These are phyloP conservation scores for Cymbidium sinense DNA, from an alignment of 106 monocot species.

Conservation along the genomic window DNA sequence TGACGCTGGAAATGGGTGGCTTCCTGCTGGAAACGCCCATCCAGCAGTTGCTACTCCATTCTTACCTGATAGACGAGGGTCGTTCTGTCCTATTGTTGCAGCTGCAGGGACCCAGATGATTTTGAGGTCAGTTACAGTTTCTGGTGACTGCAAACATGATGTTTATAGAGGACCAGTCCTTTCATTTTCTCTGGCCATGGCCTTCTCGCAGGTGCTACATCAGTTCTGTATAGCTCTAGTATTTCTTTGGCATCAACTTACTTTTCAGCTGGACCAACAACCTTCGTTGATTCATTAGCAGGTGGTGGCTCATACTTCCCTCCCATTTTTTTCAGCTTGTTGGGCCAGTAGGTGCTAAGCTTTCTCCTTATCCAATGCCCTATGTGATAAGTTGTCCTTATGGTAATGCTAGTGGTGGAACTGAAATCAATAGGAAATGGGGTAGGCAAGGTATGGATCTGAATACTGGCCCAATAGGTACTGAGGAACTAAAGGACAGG, in stretches of 20 bases:
- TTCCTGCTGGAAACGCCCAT: conserved; percentile 42
- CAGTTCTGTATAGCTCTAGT: conserved; percentile 48
- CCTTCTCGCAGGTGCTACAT: conserved; percentile 28
- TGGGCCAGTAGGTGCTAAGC: conserved; percentile 26
- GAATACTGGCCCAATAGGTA: conserved; percentile 56
- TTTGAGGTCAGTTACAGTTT: conserved; percentile 24
- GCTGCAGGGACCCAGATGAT: conserved; percentile 39
- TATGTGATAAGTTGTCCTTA: conserved; percentile 40
- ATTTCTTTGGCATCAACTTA: conserved; percentile 35
- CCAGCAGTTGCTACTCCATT: conserved; percentile 52
- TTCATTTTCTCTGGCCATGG: conserved; percentile 56
- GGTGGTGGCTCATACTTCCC: conserved; percentile 33
- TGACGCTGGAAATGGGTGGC: conserved; percentile 51
- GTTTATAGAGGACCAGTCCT: conserved; percentile 44
- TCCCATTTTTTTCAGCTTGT: conserved; percentile 40
- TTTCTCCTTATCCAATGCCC: conserved; percentile 38
- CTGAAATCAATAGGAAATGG: conserved; percentile 39
- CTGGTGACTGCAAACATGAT: conserved; percentile 31
- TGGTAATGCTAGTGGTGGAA: conserved; percentile 12
- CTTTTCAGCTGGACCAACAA: conserved; percentile 28
- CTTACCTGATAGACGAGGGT: conserved; percentile 50
- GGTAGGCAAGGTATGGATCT: conserved; percentile 57
- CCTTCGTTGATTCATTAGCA: conserved; percentile 35
- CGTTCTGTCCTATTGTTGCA: conserved; percentile 44
- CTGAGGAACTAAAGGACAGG: conserved; percentile 38